These are phyloP conservation scores for Coriaria nepalensis DNA, from an alignment of 306 rosid species.

Conservation along the genomic window DNA sequence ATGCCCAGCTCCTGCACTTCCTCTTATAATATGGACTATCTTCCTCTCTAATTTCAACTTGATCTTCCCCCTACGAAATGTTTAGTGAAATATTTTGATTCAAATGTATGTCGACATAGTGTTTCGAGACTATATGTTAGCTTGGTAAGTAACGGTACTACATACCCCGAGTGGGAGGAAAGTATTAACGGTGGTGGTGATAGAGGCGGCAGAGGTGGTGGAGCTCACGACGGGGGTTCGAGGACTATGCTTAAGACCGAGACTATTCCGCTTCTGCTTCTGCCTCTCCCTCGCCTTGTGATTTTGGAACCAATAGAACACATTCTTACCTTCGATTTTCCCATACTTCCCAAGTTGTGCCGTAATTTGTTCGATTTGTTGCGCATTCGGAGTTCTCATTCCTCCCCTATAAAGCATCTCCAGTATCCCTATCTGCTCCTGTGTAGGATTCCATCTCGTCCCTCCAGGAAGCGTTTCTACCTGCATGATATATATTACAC, in stretches of 20 bases:
- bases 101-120: too few species aligned
- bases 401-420: constrained; percentile 81
- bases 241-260: constrained; percentile 47
- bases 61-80: constrained; percentile 9
- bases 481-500: constrained; percentile 7
- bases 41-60: constrained; percentile 23
- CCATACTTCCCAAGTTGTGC: constrained; percentile 72
- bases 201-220: too few species aligned
- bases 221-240: constrained; percentile 21
- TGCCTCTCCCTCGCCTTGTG: constrained; percentile 96
- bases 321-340: constrained; percentile 96
- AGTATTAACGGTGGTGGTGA: too few species aligned
- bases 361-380: constrained; percentile 76
- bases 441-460: constrained; percentile 95
- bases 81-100: too few species aligned
- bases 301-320: constrained; percentile 95
- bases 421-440: constrained; percentile 86
- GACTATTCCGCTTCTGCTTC: constrained; percentile 70
- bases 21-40: constrained; percentile 59
- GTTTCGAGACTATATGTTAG: too few species aligned
- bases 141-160: too few species aligned
- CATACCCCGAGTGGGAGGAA: too few species aligned
- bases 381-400: constrained; percentile 93
- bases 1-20: constrained; percentile 61
- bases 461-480: constrained; percentile 84